These are phyloP conservation scores for Dactylella cylindrospora DNA, from an alignment of 2,329 filamentous ascomycete genomes.

Conservation along the genomic window DNA sequence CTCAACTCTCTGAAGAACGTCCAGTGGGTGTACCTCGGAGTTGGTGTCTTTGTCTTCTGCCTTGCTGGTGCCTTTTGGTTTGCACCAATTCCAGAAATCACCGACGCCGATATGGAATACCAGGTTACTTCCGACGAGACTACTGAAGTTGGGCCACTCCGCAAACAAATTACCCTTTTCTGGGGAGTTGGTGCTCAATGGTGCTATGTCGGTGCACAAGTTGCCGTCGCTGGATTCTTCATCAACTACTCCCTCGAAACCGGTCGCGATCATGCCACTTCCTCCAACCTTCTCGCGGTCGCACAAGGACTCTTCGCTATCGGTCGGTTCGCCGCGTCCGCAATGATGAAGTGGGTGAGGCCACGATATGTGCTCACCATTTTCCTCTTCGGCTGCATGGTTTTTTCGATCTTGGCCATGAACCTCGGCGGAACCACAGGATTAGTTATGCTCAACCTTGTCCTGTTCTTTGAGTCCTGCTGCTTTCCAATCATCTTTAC, in stretches of 20 bases:
- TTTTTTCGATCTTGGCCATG: slow-evolving; percentile 61
- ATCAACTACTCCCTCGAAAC: slow-evolving; percentile 58
- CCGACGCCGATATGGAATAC: slow-evolving; percentile 62
- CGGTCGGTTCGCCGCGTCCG: slow-evolving; percentile 61
- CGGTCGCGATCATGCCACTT: slow-evolving; percentile 51
- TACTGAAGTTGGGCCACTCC: slow-evolving; percentile 55
- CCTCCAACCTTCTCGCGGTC: slow-evolving; percentile 60
- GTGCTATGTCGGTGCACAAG: slow-evolving; percentile 64
- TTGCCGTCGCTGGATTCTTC: slow-evolving; percentile 57
- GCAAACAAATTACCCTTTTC: slow-evolving; percentile 64
- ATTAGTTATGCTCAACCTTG: slow-evolving; percentile 60
- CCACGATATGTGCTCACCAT: slow-evolving; percentile 60
- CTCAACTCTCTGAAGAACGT: slow-evolving; percentile 60
- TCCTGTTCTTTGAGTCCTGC: slow-evolving; percentile 62
- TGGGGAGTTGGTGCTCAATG: slow-evolving; percentile 64
- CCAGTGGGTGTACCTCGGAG: slow-evolving; percentile 66
- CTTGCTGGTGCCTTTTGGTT: slow-evolving; percentile 63
- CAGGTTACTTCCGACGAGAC: slow-evolving; percentile 55
- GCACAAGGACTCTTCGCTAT: slow-evolving; percentile 63
- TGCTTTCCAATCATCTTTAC: slow-evolving; percentile 64
- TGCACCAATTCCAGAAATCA: slow-evolving; percentile 57
- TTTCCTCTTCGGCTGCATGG: slow-evolving; percentile 59
- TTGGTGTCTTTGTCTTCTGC: slow-evolving; percentile 62
- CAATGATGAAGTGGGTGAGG: slow-evolving; percentile 60
- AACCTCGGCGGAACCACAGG: slow-evolving; percentile 58